Conservation (phyloP, 2,329 filamentous ascomycete genomes). For the Fusarium sp. region DNA sequence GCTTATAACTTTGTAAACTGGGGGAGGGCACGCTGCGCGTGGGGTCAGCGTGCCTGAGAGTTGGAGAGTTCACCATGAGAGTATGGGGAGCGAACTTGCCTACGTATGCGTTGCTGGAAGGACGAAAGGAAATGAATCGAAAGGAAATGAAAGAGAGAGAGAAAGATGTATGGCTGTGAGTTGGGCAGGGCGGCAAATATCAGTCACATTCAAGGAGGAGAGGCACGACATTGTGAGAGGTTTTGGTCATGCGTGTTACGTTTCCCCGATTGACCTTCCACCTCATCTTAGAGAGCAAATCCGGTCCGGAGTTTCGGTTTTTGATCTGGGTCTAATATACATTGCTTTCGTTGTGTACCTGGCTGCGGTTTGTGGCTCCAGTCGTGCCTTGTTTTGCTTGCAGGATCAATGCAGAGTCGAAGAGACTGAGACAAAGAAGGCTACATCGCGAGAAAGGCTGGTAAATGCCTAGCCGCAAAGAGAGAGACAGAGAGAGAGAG, state of each 20-base stretch:
- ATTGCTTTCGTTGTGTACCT: slow-evolving; percentile 48
- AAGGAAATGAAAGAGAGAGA: slow-evolving; percentile 34
- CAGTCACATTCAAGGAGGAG: slow-evolving; percentile 40
- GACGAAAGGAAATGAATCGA: slow-evolving; percentile 22
- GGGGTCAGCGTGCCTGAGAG: slow-evolving; percentile 34
- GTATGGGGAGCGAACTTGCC: slow-evolving; percentile 25
- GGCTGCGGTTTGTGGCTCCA: slow-evolving; percentile 29
- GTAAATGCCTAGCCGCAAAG: background rate
- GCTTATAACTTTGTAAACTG: slow-evolving; percentile 44
- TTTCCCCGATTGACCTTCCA: slow-evolving; percentile 44
- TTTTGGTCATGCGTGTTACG: slow-evolving; percentile 46
- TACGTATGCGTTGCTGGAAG: background rate
- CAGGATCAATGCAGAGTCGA: background rate
- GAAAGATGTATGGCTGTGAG: slow-evolving; percentile 32
- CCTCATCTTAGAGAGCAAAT: slow-evolving; percentile 56
- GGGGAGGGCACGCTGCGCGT: slow-evolving; percentile 27
- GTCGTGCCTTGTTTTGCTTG: slow-evolving; percentile 23
- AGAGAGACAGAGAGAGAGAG: too few relatives aligned
- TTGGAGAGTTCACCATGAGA: slow-evolving; percentile 34
- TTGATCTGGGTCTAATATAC: slow-evolving; percentile 60
- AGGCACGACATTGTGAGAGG: slow-evolving; percentile 39
- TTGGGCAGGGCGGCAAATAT: slow-evolving; percentile 39
- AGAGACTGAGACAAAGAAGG: slow-evolving; percentile 12
- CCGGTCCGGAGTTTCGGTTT: slow-evolving; percentile 63
- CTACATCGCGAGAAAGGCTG: slow-evolving; percentile 16